Conservation (phyloP, 352 stramenopile genomes). For the Phytophthora sojae region DNA sequence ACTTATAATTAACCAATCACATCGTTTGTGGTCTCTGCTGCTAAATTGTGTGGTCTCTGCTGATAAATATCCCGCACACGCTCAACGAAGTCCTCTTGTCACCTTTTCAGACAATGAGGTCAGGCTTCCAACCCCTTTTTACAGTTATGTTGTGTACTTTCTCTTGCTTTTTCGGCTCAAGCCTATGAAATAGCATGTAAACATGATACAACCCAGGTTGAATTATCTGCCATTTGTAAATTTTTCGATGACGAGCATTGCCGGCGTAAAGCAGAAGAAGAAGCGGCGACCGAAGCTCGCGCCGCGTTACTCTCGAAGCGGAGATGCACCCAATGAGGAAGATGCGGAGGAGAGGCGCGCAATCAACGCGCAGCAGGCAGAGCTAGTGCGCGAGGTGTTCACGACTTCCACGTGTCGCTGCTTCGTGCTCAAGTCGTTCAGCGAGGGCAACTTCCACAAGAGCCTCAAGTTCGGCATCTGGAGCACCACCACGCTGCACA, state of each 20-base stretch:
- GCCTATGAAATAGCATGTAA: background rate
- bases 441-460: conserved; percentile 87
- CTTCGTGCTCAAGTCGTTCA: conserved; percentile 89
- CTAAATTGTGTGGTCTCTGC: no score
- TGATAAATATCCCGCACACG: no score
- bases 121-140: no score
- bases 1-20: no score
- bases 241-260: conserved; percentile 4
- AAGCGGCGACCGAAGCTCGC: conserved; percentile 51
- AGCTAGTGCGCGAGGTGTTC: conserved; percentile 64
- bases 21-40: no score
- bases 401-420: conserved; percentile 71
- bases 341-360: conserved; percentile 4
- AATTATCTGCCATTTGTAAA: background rate
- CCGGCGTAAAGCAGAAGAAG: conserved; percentile 3
- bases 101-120: no score
- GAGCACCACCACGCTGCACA: conserved; percentile 79
- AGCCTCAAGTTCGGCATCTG: conserved; percentile 87
- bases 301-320: conserved; percentile 45
- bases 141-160: no score
- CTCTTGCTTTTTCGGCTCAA: no score
- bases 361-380: conserved; percentile 35
- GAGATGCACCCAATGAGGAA: background rate
- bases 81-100: no score
- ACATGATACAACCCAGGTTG: background rate